These are phyloP conservation scores for Aphanomyces invadans DNA, from an alignment of 352 stramenopile species.

Conservation along the genomic window DNA sequence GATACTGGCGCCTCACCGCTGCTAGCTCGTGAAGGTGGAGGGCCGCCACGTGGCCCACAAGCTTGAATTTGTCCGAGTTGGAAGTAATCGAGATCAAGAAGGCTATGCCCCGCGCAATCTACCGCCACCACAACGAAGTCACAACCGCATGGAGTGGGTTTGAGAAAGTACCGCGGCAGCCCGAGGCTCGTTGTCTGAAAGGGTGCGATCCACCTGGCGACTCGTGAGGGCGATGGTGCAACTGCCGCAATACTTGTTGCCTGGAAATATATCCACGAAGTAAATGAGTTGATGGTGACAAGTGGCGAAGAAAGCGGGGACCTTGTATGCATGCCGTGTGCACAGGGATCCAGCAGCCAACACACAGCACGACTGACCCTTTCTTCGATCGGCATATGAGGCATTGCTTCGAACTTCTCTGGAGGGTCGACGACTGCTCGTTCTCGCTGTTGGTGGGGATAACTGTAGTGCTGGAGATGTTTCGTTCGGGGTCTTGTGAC, in stretches of 20 bases:
- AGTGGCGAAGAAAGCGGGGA: neutral
- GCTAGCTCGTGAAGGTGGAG: constrained; percentile 15
- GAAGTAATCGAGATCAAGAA: constrained; percentile 18
- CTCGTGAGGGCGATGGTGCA: constrained; percentile 8
- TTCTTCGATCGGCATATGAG: constrained; percentile 10
- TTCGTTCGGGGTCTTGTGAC: no score
- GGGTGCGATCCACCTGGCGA: neutral
- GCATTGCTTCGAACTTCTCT: constrained; percentile 17
- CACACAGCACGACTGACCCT: constrained; percentile 11
- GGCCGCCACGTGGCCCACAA: constrained; percentile 18
- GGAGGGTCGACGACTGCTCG: neutral
- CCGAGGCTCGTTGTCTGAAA: neutral
- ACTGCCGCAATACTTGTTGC: constrained; percentile 18
- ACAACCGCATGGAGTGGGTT: neutral
- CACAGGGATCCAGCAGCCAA: constrained; percentile 18
- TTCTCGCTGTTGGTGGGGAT: neutral
- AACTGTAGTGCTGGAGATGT: no score
- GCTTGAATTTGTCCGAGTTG: constrained; percentile 4
- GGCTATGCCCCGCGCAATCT: constrained; percentile 5
- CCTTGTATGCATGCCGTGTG: constrained; percentile 19
- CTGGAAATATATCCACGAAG: no score
- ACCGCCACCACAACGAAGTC: no score
- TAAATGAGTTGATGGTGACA: no score
- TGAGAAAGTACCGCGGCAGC: neutral
- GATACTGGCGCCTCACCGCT: no score